A percentile compares a stretch with the other conserved stretches of the same genome.
Conservation (phyloP, 179 eudicot species). For the Silene coronaria region DNA sequence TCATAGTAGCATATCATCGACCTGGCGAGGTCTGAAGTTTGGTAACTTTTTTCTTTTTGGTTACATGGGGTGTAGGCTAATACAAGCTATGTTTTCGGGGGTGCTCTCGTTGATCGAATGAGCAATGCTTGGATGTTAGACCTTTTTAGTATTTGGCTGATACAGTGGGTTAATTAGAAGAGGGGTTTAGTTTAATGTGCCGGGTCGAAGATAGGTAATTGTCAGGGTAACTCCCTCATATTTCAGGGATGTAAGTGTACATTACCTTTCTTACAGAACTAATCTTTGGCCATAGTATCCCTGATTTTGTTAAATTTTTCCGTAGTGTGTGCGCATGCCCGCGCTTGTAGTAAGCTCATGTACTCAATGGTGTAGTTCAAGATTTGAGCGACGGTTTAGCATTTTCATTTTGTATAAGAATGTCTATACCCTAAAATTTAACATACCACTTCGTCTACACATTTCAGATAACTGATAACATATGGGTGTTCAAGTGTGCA, state of each 20-base stretch:
- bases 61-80: slow-evolving; percentile 12
- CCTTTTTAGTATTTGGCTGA: not conserved
- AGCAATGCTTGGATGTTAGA: slow-evolving; percentile 10
- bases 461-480: no score
- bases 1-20: slow-evolving; percentile 10
- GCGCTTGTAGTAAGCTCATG: no score
- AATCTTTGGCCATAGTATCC: slow-evolving; percentile 5
- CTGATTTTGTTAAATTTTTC: not conserved
- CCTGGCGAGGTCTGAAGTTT: not conserved
- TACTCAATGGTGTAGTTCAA: no score
- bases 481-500: no score
- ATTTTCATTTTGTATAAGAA: no score
- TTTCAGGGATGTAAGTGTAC: slow-evolving; percentile 23
- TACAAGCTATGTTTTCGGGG: slow-evolving; percentile 21
- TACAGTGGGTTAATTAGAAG: slow-evolving; percentile 20
- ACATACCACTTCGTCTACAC: no score
- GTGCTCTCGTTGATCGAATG: slow-evolving; percentile 2
- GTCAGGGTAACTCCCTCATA: slow-evolving; percentile 13
- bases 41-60: not conserved
- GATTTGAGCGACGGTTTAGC: no score
- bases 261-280: slow-evolving; percentile 13
- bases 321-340: not conserved
- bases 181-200: slow-evolving; percentile 4
- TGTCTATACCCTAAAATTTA: no score
- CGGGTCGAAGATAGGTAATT: slow-evolving; percentile 1